Evolutionary conservation across 2,329 filamentous ascomycete species (phyloP).

Genomic region (Bertia moriformis): DNA sequence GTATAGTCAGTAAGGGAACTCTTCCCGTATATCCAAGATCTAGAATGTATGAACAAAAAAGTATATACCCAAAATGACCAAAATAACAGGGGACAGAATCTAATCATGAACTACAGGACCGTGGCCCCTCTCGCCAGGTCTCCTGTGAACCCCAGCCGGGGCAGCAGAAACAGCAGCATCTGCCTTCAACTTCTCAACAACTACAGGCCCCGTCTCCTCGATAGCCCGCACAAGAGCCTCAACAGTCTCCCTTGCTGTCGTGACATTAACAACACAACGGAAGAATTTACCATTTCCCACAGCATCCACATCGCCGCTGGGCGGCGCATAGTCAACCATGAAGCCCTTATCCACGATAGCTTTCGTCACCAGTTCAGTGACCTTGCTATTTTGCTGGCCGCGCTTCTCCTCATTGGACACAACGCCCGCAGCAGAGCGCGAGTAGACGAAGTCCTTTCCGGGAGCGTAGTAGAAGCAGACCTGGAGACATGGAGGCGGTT

Average conservation of each 20-base stretch:
- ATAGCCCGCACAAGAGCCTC: slow-evolving; percentile 48
- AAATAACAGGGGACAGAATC: no score
- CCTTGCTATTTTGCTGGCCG: slow-evolving; percentile 30
- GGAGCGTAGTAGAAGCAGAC: slow-evolving; percentile 84
- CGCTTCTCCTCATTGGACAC: slow-evolving; percentile 7
- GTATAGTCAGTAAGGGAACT: no score
- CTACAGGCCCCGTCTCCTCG: slow-evolving; percentile 13
- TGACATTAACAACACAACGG: slow-evolving; percentile 52
- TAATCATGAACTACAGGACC: neutral
- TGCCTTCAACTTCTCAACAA: neutral
- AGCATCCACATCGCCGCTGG: slow-evolving; percentile 5
- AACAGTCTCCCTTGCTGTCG: slow-evolving; percentile 41
- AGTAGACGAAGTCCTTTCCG: slow-evolving; percentile 26
- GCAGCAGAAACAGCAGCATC: neutral
- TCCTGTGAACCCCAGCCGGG: no score
- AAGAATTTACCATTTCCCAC: slow-evolving; percentile 51
- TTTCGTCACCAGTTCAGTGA: slow-evolving; percentile 38
- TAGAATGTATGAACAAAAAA: no score
- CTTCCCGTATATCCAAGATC: no score
- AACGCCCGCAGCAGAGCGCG: neutral
- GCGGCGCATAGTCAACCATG: slow-evolving; percentile 41
- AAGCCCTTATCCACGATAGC: slow-evolving; percentile 43
- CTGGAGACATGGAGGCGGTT: slow-evolving; percentile 76
- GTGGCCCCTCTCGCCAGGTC: neutral
- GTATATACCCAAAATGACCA: no score